phyloP scores from a whole-genome alignment of 768 basidiomycete genomes.

The Cystobasidium onofrii region DNA sequence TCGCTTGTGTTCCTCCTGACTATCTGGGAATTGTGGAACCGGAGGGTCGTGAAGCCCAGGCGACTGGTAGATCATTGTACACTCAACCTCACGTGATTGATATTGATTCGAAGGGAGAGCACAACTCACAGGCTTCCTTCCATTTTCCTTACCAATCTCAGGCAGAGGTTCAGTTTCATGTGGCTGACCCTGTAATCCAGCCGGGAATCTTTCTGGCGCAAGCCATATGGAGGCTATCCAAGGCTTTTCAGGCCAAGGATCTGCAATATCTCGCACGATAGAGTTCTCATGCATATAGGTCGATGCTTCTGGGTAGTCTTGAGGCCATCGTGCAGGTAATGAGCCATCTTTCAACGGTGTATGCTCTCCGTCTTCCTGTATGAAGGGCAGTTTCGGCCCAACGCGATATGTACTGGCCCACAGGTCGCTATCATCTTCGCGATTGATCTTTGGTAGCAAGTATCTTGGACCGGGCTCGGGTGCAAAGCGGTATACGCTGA shows the following conservation, averaged over 20 bases:
- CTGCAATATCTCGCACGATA: neutral
- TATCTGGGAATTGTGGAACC: conserved; percentile 2
- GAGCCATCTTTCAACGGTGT: neutral
- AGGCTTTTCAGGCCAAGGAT: conserved; percentile 34
- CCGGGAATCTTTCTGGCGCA: conserved; percentile 3
- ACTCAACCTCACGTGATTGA: no score
- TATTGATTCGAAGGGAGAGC: no score
- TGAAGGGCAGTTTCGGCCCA: neutral
- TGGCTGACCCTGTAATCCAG: conserved; percentile 5
- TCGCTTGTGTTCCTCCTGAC: neutral
- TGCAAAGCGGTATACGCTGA: neutral
- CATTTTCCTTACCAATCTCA: conserved; percentile 6
- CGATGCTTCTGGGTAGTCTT: conserved; percentile 12
- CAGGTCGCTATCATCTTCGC: neutral
- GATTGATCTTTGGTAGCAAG: neutral
- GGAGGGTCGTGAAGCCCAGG: conserved; percentile 33
- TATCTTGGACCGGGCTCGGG: neutral
- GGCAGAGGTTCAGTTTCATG: neutral
- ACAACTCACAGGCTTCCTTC: neutral
- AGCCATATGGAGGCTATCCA: conserved; percentile 24
- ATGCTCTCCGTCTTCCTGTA: neutral
- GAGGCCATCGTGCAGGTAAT: conserved; percentile 9
- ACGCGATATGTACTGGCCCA: neutral
- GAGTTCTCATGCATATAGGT: neutral
- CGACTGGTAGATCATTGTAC: neutral